A percentile compares a stretch with the other conserved stretches of the same genome.
These are phyloP conservation scores for Microthyrium microscopicum DNA, from an alignment of 2,329 filamentous ascomycete genomes.

Conservation along the genomic window DNA sequence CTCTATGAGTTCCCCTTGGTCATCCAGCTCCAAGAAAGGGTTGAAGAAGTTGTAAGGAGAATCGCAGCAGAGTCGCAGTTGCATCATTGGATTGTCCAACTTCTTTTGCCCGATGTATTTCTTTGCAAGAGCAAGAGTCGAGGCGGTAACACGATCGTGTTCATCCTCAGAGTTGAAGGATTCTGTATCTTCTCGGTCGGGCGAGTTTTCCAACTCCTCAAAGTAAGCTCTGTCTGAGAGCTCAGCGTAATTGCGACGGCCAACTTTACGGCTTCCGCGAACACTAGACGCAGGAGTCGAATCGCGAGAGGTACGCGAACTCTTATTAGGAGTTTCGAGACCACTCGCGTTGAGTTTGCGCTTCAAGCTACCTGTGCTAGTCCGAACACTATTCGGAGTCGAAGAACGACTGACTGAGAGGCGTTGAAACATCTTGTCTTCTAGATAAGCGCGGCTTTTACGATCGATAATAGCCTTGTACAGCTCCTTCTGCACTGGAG, in stretches of 20 bases:
- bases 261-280: constrained; percentile 36
- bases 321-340: constrained; percentile 42
- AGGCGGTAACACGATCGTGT: constrained; percentile 48
- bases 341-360: constrained; percentile 33
- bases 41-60: constrained; percentile 94
- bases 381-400: constrained; percentile 29
- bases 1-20: constrained; percentile 35
- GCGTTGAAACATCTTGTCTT: constrained; percentile 57
- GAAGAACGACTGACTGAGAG: constrained; percentile 34
- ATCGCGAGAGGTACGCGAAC: constrained; percentile 53
- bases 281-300: constrained; percentile 51
- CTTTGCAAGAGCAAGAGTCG: constrained; percentile 63
- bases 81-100: constrained; percentile 81
- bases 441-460: constrained; percentile 40
- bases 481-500: constrained; percentile 74
- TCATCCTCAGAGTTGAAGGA: constrained; percentile 27
- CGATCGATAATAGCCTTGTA: constrained; percentile 58
- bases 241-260: constrained; percentile 45
- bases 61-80: constrained; percentile 83
- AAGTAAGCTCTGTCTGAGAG: constrained; percentile 79
- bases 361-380: constrained; percentile 35
- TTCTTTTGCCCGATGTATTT: constrained; percentile 83
- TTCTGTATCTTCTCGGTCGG: constrained; percentile 20
- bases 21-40: constrained; percentile 46
- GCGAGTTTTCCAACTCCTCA: constrained; percentile 51